phyloP scores from a whole-genome alignment of 495 filamentous ascomycete species.

The Podospora pseudopauciseta region DNA sequence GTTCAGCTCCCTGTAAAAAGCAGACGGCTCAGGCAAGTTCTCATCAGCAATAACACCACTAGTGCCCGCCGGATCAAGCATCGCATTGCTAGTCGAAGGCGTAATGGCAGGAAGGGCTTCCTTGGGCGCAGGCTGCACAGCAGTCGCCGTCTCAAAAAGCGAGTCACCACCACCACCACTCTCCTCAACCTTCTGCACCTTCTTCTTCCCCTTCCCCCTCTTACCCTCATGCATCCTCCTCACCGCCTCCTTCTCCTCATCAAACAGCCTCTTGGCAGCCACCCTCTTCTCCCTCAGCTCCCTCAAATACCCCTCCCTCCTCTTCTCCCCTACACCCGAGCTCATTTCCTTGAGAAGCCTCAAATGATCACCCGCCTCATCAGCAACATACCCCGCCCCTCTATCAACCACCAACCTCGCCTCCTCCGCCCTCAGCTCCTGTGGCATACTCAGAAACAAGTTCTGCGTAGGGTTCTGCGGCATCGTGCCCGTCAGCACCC shows the following conservation, averaged over 20 bases:
- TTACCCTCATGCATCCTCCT: slow-evolving; percentile 32
- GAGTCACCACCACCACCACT: slow-evolving; percentile 32
- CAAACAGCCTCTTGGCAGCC: slow-evolving; percentile 37
- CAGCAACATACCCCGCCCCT: slow-evolving; percentile 70
- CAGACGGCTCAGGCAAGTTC: slow-evolving; percentile 45
- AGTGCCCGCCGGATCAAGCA: slow-evolving; percentile 35
- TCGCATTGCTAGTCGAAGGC: slow-evolving; percentile 24
- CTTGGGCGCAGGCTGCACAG: slow-evolving; percentile 3
- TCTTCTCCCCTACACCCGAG: slow-evolving; percentile 37
- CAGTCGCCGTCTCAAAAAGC: slow-evolving; percentile 40
- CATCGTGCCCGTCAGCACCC: slow-evolving; percentile 79
- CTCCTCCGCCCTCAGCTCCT: slow-evolving; percentile 90
- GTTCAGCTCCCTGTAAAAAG: slow-evolving; percentile 76
- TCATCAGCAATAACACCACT: slow-evolving; percentile 20
- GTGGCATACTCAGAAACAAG: slow-evolving; percentile 81
- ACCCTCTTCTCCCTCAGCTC: slow-evolving; percentile 40
- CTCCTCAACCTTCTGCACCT: slow-evolving; percentile 18
- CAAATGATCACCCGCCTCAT: slow-evolving; percentile 67
- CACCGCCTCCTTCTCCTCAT: slow-evolving; percentile 37
- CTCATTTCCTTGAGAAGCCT: slow-evolving; percentile 53
- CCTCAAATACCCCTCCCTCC: slow-evolving; percentile 47
- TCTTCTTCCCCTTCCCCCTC: slow-evolving; percentile 26
- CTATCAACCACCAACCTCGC: slow-evolving; percentile 78
- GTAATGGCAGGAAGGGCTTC: slow-evolving; percentile 24
- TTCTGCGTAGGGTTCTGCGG: slow-evolving; percentile 94